These are phyloP conservation scores for Asterophora lycoperdoides DNA, from an alignment of 768 basidiomycete species.

Conservation along the genomic window DNA sequence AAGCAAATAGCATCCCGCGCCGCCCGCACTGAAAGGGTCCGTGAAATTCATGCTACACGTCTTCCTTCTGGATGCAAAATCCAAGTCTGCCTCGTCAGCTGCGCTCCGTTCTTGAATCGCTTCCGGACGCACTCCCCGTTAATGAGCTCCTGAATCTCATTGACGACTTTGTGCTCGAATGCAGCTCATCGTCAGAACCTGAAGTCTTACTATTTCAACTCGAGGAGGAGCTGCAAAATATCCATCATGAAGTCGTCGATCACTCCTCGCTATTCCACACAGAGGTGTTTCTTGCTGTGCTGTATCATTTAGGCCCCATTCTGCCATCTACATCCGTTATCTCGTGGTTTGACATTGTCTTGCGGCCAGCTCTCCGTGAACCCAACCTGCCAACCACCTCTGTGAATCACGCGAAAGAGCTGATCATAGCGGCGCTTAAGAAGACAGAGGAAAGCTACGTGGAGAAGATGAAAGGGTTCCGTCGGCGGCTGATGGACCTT, in stretches of 20 bases:
- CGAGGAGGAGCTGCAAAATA: constrained; percentile 63
- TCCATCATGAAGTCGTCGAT: constrained; percentile 61
- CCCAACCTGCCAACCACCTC: constrained; percentile 58
- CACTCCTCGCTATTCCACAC: constrained; percentile 58
- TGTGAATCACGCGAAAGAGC: constrained; percentile 64
- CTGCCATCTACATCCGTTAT: constrained; percentile 64
- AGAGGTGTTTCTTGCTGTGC: constrained; percentile 62
- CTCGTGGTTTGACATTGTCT: constrained; percentile 79
- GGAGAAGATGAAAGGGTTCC: constrained; percentile 58
- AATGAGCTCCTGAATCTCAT: constrained; percentile 44
- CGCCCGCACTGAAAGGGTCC: background rate
- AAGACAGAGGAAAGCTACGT: constrained; percentile 40
- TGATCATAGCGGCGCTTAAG: constrained; percentile 60
- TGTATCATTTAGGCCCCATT: constrained; percentile 58
- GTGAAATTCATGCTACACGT: background rate
- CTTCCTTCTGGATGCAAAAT: constrained; percentile 28
- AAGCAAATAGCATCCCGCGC: constrained; percentile 16
- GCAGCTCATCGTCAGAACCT: constrained; percentile 42
- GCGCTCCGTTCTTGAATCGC: constrained; percentile 52
- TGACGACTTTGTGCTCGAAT: constrained; percentile 54
- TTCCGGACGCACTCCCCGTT: constrained; percentile 47
- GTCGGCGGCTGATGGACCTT: constrained; percentile 64
- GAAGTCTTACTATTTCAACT: constrained; percentile 43
- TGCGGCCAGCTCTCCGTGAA: constrained; percentile 75
- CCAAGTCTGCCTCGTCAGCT: constrained; percentile 46